Evolutionary conservation across 805 yeast species (phyloP).

Genomic region (Priceomyces carsonii): DNA sequence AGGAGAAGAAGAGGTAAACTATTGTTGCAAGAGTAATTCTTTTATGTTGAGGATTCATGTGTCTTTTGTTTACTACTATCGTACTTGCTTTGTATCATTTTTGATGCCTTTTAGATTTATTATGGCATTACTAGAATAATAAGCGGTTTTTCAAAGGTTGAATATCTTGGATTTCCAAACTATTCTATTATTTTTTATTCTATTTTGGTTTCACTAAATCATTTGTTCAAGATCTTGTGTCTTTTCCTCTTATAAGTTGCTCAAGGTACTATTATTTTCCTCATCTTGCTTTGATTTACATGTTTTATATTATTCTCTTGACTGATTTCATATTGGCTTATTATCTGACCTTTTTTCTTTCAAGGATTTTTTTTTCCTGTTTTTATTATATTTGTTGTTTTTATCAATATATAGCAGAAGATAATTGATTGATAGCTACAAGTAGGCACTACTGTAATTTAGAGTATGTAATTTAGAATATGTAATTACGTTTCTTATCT

Average conservation of each 20-base stretch:
- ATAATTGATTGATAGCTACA: constrained; percentile 5
- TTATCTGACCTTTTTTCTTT: neutral
- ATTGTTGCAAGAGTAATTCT: too few relatives aligned
- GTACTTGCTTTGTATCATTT: constrained; percentile 1
- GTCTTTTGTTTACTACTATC: too few relatives aligned
- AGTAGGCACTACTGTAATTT: neutral
- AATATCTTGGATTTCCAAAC: constrained; percentile 2
- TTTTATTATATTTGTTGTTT: constrained; percentile 5
- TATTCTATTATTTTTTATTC: constrained; percentile 2
- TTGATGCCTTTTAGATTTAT: constrained; percentile 1
- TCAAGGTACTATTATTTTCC: constrained; percentile 2
- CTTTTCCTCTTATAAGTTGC: neutral
- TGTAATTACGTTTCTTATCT: too few relatives aligned
- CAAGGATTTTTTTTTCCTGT: constrained; percentile 1
- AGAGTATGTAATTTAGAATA: too few relatives aligned
- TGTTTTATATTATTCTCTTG: constrained; percentile 1
- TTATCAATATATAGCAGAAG: constrained; percentile 6
- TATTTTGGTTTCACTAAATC: neutral
- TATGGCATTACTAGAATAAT: neutral
- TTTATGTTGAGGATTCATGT: constrained; percentile 1
- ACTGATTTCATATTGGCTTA: constrained; percentile 1
- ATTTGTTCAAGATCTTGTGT: neutral
- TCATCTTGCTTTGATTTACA: constrained; percentile 1
- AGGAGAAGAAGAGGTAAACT: neutral
- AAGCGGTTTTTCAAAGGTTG: too few relatives aligned